These are phyloP conservation scores for Globisporangium iwayamae DNA, from an alignment of 352 stramenopile genomes.

Conservation along the genomic window DNA sequence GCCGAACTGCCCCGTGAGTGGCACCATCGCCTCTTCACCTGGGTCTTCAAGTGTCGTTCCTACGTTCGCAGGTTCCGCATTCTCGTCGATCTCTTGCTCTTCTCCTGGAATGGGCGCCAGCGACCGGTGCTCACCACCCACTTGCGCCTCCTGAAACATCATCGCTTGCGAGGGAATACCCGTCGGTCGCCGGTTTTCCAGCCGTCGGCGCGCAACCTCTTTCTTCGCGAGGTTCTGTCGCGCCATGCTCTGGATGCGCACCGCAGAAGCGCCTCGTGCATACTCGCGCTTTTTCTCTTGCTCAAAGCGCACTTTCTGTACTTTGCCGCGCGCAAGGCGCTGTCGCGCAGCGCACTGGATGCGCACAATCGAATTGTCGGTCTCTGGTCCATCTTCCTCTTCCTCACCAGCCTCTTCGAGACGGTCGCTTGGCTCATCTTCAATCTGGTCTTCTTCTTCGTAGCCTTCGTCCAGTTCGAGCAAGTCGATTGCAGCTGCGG, in stretches of 20 bases:
- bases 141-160: neutral
- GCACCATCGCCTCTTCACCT: neutral
- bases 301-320: conserved; percentile 26
- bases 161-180: conserved; percentile 22
- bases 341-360: conserved; percentile 56
- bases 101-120: conserved; percentile 5
- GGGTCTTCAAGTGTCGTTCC: neutral
- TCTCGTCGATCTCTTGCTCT: neutral
- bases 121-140: neutral
- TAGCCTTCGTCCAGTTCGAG: conserved; percentile 9
- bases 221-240: conserved; percentile 44
- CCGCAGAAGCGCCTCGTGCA: conserved; percentile 15
- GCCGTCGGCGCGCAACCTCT: conserved; percentile 28
- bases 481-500: conserved; percentile 3
- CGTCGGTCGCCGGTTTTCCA: conserved; percentile 26
- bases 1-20: neutral
- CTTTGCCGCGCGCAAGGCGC: conserved; percentile 27
- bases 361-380: conserved; percentile 24
- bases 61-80: neutral
- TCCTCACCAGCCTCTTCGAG: neutral
- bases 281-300: conserved; percentile 10
- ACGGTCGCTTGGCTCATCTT: neutral
- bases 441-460: neutral
- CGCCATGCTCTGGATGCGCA: conserved; percentile 33
- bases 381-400: neutral